Evolutionary conservation across 2,329 filamentous ascomycete species (phyloP).

Genomic region (Pseudogymnoascus sp.): DNA sequence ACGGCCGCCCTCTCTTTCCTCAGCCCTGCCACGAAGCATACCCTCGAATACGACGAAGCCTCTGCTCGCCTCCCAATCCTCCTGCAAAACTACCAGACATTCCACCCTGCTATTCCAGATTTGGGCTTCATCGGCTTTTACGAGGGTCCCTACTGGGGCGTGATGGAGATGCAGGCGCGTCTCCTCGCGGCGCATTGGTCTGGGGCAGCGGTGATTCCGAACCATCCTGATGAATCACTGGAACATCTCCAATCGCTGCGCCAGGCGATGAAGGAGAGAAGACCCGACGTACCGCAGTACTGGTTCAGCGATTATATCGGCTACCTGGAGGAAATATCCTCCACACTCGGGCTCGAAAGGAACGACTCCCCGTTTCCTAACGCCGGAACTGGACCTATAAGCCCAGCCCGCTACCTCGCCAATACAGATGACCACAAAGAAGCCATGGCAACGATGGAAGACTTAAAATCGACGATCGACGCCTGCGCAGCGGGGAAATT

Average conservation of each 20-base stretch:
- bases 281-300: not conserved
- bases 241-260: not conserved
- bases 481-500: conserved; percentile 36
- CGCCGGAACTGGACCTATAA: conserved; percentile 35
- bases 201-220: conserved; percentile 19
- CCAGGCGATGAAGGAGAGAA: not conserved
- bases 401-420: conserved; percentile 39
- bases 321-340: conserved; percentile 32
- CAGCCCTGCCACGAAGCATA: conserved; percentile 44
- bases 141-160: conserved; percentile 74
- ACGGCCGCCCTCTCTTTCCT: conserved; percentile 58
- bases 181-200: conserved; percentile 57
- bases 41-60: conserved; percentile 48
- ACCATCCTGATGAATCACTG: conserved; percentile 16
- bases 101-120: conserved; percentile 52
- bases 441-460: conserved; percentile 38
- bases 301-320: conserved; percentile 30
- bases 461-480: conserved; percentile 23
- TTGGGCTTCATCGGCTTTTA: conserved; percentile 80
- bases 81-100: conserved; percentile 59
- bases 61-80: conserved; percentile 47
- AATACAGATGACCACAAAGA: conserved; percentile 34
- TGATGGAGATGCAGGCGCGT: conserved; percentile 80
- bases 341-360: conserved; percentile 39
- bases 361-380: conserved; percentile 34